Evolutionary conservation across 106 monocot species (phyloP), one percentile per base, ranked within the genome.

Genomic region (Dendrobium officinale): DNA sequence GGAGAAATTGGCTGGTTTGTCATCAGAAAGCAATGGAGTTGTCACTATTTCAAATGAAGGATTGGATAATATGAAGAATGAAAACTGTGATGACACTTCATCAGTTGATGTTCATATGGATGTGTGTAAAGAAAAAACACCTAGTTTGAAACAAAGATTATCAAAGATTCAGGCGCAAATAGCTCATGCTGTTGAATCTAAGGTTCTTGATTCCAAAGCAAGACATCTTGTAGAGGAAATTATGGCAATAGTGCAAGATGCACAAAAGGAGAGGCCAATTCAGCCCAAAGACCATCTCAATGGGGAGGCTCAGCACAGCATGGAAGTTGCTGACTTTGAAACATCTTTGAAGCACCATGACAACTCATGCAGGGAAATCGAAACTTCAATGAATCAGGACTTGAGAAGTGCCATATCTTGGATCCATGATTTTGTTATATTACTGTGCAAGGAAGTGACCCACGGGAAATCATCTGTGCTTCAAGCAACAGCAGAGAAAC

Each of bases 1-100:
- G 90, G 93, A 93, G 88, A 90, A 33, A 56, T 83, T 93, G 75
- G 90, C 90, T 44, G 87, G 88, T 47, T 51, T 77, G 66, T 78
- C 89, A 67, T 67, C 87, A 80, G 87, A 92, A 74, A 51, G 70
- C 15, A 82, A 82, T 86, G 67, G 43, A 29, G 66, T 72, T 24
- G 31, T 73, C 22, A 33, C 58, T 15, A 4, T 72, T 81, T 29
- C 83, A 55, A 80, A 79, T 81, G 67, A 75, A 83, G 41, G 40
- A 41, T 19, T 24, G 11, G 83, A 84, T 8, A 86, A 83, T 45
- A 58, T 77, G 72, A 85, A 82, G 64, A 15, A 54, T 72, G 85
- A 82, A 59, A 80, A 80, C 48, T 72, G 20, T 78, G 81, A 84
- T 43, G 40, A 68, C 51, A 47, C 58, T 58, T 61, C 75, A 37